Base-by-base conservation (phyloP, 768 basidiomycete genomes). In the Amylocystis lapponica region DNA sequence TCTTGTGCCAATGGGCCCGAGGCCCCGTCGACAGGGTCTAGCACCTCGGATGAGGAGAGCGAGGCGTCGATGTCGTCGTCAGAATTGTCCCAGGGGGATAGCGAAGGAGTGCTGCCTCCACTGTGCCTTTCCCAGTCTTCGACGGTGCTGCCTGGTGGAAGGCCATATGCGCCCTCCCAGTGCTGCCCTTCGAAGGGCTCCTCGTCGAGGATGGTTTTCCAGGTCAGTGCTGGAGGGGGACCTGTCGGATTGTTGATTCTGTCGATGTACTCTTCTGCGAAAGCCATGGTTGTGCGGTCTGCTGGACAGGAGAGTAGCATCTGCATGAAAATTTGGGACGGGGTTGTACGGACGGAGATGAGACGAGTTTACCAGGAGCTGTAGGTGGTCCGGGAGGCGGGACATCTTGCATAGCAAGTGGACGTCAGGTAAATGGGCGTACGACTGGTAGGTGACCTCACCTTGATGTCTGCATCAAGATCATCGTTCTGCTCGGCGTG, bases 111-210 rank as follows among this genome's bases (percentile, higher is more conserved):
- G 56, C 75, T 85, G 51, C 76, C 78, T 47, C 66, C 71, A 29
- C 74, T 76, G 40, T 66, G 66, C 32, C 62, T 64, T 34, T 72
- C 70, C 58, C 69, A 68, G 26, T 68, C 62, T 36, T 69, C 65
- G 6, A 68, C 58, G 1, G 68, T 70, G 43, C 63, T 66, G 22
- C 78, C 75, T n/a, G 68, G 59, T 21, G 75, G 73, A 20, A 67
- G 56, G 71, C 58, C 81, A 48, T 76, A 77, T n/a, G 76, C 75
- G 1, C 84, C 84, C 55, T 86, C 76, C 87, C 87, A 90, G 54
- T 90, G 88, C 48, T 90, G 79, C 13, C 85, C 89, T 60, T 90
- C 84, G 48, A 87, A 85, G 3, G 87, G 86, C 44, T 90, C 88
- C 53, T 88, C 87, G 1, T 74, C 74, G 13, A 91, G 71, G 39